A percentile compares a stretch with the other conserved stretches of the same genome.
Conservation (phyloP, 2,329 filamentous ascomycete genomes). For the Cordyceps fumosorosea region DNA sequence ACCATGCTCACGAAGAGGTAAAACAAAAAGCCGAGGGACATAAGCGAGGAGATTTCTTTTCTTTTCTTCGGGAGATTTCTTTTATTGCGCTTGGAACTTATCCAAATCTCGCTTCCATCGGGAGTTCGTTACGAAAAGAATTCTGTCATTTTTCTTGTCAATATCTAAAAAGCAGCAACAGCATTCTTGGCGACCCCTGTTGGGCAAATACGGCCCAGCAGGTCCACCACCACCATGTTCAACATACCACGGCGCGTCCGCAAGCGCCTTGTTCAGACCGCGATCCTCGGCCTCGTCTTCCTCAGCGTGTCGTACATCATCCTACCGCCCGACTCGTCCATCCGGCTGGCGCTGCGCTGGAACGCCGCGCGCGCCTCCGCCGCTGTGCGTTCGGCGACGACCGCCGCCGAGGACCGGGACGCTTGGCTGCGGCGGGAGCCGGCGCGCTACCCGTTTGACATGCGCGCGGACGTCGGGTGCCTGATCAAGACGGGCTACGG, state of each 20-base stretch:
- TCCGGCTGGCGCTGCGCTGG: conserved; percentile 29
- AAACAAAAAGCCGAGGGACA: background rate
- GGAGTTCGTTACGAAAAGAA: background rate
- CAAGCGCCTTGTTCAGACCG: conserved; percentile 22
- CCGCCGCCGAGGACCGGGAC: conserved; percentile 25
- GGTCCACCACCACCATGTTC: conserved; percentile 13
- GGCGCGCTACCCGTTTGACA: conserved; percentile 36
- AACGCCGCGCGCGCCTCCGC: conserved; percentile 27
- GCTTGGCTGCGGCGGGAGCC: conserved; percentile 33
- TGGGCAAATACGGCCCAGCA: background rate
- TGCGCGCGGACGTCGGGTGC: conserved; percentile 40
- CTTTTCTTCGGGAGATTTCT: too few species aligned
- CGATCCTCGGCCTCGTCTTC: conserved; percentile 20
- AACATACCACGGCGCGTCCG: conserved; percentile 23
- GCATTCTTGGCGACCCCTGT: background rate
- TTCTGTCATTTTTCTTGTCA: background rate
- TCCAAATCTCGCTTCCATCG: background rate
- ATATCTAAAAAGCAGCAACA: background rate
- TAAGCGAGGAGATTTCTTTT: background rate
- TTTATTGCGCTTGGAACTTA: background rate
- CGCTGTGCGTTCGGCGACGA: conserved; percentile 21
- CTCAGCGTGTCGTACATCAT: conserved; percentile 22
- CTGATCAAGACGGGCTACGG: conserved; percentile 52
- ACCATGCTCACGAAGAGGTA: background rate
- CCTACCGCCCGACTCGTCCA: conserved; percentile 27